Evolutionary conservation across 257 asterid genomes (phyloP).

Genomic region (Lycium ferocissimum): DNA sequence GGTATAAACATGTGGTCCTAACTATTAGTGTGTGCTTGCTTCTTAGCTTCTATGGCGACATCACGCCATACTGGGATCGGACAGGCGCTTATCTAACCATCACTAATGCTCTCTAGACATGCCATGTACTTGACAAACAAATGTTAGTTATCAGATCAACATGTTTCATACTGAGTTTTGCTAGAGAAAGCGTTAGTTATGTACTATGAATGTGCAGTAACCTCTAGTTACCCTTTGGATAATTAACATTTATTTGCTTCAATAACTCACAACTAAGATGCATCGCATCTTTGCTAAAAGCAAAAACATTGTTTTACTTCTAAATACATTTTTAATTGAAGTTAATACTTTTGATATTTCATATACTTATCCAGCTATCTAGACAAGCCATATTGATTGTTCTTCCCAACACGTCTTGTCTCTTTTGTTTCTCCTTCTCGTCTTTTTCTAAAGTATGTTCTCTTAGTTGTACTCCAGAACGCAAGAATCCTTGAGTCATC

Average conservation of each 20-base stretch:
- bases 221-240: background rate
- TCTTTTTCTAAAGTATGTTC: background rate
- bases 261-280: background rate
- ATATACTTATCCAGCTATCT: slow-evolving; percentile 11
- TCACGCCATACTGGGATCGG: background rate
- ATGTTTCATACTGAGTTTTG: background rate
- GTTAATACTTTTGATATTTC: background rate
- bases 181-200: background rate
- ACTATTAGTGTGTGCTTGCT: background rate
- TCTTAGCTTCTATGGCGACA: background rate
- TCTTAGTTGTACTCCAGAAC: background rate
- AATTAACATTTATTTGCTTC: slow-evolving; percentile 1
- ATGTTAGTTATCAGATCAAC: background rate
- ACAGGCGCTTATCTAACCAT: slow-evolving; percentile 1
- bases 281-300: background rate
- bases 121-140: background rate
- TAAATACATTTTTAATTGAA: background rate
- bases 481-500: background rate
- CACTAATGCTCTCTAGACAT: background rate
- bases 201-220: background rate
- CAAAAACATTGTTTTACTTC: background rate
- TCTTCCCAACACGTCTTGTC: background rate
- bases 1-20: slow-evolving; percentile 17
- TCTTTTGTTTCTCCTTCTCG: background rate
- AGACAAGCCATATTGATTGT: background rate